These are phyloP conservation scores for Verticillium tricorpus DNA, from an alignment of 2,329 filamentous ascomycete species.

Conservation along the genomic window DNA sequence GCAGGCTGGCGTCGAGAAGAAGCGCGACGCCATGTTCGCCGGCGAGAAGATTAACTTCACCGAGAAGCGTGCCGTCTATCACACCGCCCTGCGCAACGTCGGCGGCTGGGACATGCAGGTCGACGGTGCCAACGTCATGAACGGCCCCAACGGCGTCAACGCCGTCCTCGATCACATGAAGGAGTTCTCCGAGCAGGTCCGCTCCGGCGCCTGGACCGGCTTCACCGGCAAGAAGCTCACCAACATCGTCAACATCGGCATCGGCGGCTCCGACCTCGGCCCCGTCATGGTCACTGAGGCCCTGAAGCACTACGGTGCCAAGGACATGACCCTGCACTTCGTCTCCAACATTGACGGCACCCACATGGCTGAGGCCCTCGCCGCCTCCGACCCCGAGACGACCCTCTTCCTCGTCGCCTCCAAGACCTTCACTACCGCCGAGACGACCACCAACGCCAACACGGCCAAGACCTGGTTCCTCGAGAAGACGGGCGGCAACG, in stretches of 20 bases:
- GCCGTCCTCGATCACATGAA: conserved; percentile 94
- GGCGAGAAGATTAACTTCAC: conserved; percentile 99
- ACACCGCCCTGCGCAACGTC: conserved; percentile 88
- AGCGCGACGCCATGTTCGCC: conserved; percentile 95
- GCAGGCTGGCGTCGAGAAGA: conserved; percentile 85
- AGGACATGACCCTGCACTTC: conserved; percentile 87
- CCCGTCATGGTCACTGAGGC: conserved; percentile 99
- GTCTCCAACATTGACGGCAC: conserved; percentile 99
- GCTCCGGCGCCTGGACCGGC: conserved; percentile 94
- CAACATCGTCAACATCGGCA: conserved; percentile 95
- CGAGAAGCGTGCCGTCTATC: conserved; percentile 92
- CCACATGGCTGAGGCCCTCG: conserved; percentile 91
- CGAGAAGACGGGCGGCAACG: conserved; percentile 69
- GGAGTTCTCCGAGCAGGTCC: conserved; percentile 92
- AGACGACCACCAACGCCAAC: conserved; percentile 96
- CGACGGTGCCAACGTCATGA: conserved; percentile 89
- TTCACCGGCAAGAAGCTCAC: conserved; percentile 96
- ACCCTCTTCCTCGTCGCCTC: conserved; percentile 98
- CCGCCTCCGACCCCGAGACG: conserved; percentile 86
- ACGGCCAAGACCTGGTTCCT: conserved; percentile 97
- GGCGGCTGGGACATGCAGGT: conserved; percentile 78
- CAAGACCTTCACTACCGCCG: conserved; percentile 98
- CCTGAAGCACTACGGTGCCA: conserved; percentile 87
- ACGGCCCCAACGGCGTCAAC: conserved; percentile 82
- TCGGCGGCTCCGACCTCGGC: conserved; percentile 95